Percentiles rank a stretch among this genome's conserved stretches.
phyloP scores from a whole-genome alignment of 2,329 filamentous ascomycete genomes.

The Pseudofabraea citricarpa region DNA sequence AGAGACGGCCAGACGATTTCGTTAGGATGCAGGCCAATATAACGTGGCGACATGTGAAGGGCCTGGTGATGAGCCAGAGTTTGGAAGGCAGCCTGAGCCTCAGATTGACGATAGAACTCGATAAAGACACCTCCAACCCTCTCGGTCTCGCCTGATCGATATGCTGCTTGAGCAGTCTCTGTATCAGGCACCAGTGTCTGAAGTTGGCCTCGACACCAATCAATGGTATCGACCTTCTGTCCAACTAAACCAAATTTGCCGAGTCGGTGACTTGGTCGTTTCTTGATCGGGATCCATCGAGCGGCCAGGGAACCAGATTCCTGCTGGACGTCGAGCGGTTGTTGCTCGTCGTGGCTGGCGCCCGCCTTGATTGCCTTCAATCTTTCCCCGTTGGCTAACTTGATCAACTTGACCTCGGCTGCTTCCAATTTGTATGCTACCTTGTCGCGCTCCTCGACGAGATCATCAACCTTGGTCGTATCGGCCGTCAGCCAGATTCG shows the following conservation, averaged over 20 bases:
- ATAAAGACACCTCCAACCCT: conserved; percentile 71
- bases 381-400: conserved; percentile 67
- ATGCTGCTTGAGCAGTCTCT: conserved; percentile 60
- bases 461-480: conserved; percentile 69
- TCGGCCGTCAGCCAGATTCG: conserved; percentile 81
- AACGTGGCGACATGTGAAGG: conserved; percentile 76
- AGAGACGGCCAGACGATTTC: conserved; percentile 89
- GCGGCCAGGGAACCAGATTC: conserved; percentile 69
- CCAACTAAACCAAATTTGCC: conserved; percentile 67
- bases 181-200: conserved; percentile 70
- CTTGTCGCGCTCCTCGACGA: conserved; percentile 77
- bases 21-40: conserved; percentile 73
- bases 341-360: conserved; percentile 35
- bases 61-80: conserved; percentile 82
- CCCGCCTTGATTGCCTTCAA: conserved; percentile 63
- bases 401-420: conserved; percentile 82
- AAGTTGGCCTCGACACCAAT: conserved; percentile 78
- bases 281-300: conserved; percentile 68
- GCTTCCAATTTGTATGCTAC: conserved; percentile 77
- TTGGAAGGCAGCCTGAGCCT: conserved; percentile 84
- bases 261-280: conserved; percentile 71
- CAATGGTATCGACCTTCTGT: conserved; percentile 90
- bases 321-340: conserved; percentile 47
- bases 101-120: conserved; percentile 77
- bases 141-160: conserved; percentile 59